Base-by-base conservation (phyloP, 805 yeast genomes). In the Candida ipomoeae region DNA sequence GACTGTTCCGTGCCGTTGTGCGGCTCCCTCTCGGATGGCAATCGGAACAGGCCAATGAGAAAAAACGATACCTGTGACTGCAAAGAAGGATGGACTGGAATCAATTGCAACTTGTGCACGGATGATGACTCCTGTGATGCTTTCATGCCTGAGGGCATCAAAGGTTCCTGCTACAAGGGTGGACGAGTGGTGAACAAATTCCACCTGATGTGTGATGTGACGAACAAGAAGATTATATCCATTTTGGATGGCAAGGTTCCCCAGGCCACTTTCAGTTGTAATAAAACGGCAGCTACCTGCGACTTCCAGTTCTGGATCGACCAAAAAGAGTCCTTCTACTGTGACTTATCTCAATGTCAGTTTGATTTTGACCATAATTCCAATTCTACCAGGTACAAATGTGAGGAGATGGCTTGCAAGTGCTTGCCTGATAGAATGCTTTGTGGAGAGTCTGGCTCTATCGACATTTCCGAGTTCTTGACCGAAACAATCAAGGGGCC, bases 231-330 rank as follows among this genome's bases (percentile, higher is more conserved):
- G 67, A 91, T 94, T 56, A 74, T 89, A 40, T 83, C 85, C 50
- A 85, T 92, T 43, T 73, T 94, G 56, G 74, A 82, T 15, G 97
- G 96, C 0, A 80, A 82, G 66, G 78, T 77, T 47, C 98, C 99
- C 1, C 96, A 92, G 63, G 97, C 89, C 3, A 90, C 97, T 0
- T 92, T 94, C 68, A 80, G 89, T 37, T 94, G 99, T 72, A 83
- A 88, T 62, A 81, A 75, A 59, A 78, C 85, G 1, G 71, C 81
- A 0, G 78, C 69, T 15, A 67, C 67, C 10, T 94, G 99, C 69
- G 83, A 89, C 64, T 89, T 94, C 70, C 98, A 94, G 67, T 89
- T 94, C 64, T 94, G 99, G 99, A 89, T 94, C 55, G 97, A 85
- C 58, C 82, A 89, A 65, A 72, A 77, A 41, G 99, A 94, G 66